phyloP scores from a whole-genome alignment of 2,329 filamentous ascomycete species.

The Chaetomium strumarium region DNA sequence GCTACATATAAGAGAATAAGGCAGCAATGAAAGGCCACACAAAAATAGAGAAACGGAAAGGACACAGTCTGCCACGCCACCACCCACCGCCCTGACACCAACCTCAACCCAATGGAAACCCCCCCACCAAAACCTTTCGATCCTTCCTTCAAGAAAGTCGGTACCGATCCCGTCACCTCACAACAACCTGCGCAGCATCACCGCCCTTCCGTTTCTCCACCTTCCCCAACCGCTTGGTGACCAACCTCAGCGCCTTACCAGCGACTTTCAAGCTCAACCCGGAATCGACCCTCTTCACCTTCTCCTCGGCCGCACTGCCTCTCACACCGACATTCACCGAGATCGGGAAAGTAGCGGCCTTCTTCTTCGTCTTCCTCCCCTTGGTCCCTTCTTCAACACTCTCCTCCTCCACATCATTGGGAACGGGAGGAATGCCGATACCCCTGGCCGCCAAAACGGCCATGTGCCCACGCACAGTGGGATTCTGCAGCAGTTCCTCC shows the following conservation, averaged over 20 bases:
- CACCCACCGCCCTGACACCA: too few relatives aligned
- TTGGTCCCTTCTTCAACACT: too few relatives aligned
- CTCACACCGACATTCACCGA: not conserved
- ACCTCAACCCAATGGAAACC: too few relatives aligned
- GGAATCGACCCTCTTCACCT: not conserved
- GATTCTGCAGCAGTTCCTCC: slow-evolving; percentile 18
- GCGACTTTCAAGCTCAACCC: not conserved
- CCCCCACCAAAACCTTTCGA: too few relatives aligned
- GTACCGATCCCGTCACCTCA: not conserved
- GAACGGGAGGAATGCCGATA: not conserved
- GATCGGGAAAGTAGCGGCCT: slow-evolving; percentile 1
- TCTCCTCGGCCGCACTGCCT: not conserved
- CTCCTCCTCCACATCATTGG: not conserved
- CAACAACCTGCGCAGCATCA: not conserved
- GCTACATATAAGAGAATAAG: too few relatives aligned
- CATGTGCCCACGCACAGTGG: slow-evolving; percentile 21
- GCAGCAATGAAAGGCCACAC: too few relatives aligned
- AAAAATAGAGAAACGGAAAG: too few relatives aligned
- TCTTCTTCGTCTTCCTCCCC: not conserved
- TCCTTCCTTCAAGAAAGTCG: not conserved
- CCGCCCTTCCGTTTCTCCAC: not conserved
- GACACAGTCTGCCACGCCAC: too few relatives aligned
- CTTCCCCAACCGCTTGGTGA: not conserved
- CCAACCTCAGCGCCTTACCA: not conserved
- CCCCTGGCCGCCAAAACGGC: slow-evolving; percentile 10